Base-by-base conservation (phyloP, 768 basidiomycete species). In the Mycena indigotica region DNA sequence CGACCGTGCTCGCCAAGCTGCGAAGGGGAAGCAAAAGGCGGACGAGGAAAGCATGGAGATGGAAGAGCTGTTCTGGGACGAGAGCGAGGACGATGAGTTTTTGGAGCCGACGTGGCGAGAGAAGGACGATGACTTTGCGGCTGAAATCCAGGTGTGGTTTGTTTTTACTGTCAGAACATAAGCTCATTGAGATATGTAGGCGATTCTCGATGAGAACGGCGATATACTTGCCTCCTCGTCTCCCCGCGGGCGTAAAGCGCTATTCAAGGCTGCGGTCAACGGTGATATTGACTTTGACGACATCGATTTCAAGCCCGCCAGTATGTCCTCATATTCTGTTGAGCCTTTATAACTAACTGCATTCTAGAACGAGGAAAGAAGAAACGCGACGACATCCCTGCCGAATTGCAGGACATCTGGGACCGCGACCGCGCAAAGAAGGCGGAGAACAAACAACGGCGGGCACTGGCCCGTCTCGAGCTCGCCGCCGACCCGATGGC, bases 351-450 rank as follows among this genome's bases (percentile, higher is more conserved):
- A 57, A 28, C 32, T 55, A 15, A 45, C 13, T 12, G 24, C 32
- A 35, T 35, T 55, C 17, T 60, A 76, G 75, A 66, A 67, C 80
- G 77, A 57, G 72, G 73, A 28, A 85, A 83, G 65, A 84, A 86
- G 65, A 81, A 79, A 62, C 68, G 77, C 55, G 80, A 76, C 58
- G 72, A 75, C 45, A 64, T 89, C 12, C 83, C 90, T 0, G 65
- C 74, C 1, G 80, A 85, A 5, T 77, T 97, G 6, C 79, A 76
- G 52, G 81, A 73, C 0, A 86, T 85, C 57, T 97, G 93, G 93
- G 82, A 84, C 44, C 81, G 81, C 46, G 95, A 98, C 67, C 91
- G 93, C 2, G 73, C 77, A 51, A 89, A 86, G 75, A 98, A 97
- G 69, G 92, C 92, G 0, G 85, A 86, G 55, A 70, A 76, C 66